Conservation (phyloP, 2,329 filamentous ascomycete genomes). For the Pseudofabraea citricarpa region DNA sequence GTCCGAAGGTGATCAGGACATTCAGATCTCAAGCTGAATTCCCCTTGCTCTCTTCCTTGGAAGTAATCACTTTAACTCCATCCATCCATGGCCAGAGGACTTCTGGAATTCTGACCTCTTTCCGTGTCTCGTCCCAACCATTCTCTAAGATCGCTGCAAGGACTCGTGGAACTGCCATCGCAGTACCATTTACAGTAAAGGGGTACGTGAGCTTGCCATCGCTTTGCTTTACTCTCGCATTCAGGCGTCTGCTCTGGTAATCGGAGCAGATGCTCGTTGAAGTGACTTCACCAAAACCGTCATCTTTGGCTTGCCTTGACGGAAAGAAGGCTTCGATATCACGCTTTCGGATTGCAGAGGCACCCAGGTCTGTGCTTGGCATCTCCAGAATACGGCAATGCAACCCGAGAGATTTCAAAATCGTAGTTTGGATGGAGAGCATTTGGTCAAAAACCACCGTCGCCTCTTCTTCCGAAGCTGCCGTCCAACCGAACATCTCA, state of each 20-base stretch:
- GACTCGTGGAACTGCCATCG: slow-evolving; percentile 84
- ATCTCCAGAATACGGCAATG: slow-evolving; percentile 90
- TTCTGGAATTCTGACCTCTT: slow-evolving; percentile 70
- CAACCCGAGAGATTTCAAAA: slow-evolving; percentile 71
- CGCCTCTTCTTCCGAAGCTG: slow-evolving; percentile 45
- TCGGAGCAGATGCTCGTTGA: slow-evolving; percentile 89
- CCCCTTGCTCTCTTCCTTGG: slow-evolving; percentile 5
- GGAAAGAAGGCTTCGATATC: slow-evolving; percentile 97
- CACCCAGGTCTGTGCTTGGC: slow-evolving; percentile 83
- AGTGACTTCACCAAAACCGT: slow-evolving; percentile 91
- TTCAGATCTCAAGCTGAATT: neutral
- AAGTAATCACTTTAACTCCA: slow-evolving; percentile 57
- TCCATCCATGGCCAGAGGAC: slow-evolving; percentile 83
- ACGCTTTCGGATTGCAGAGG: slow-evolving; percentile 78
- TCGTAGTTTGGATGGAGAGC: slow-evolving; percentile 79
- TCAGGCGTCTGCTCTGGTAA: slow-evolving; percentile 82
- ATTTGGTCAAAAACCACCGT: slow-evolving; percentile 75
- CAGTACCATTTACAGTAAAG: slow-evolving; percentile 91
- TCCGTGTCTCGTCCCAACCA: slow-evolving; percentile 71
- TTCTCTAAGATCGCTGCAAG: slow-evolving; percentile 87
- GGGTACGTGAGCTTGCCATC: slow-evolving; percentile 64
- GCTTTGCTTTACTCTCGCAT: slow-evolving; percentile 58
- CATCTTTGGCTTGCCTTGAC: slow-evolving; percentile 58
- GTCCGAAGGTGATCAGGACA: no score
- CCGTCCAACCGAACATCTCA: slow-evolving; percentile 92